A percentile compares a stretch with the other conserved stretches of the same genome.
phyloP scores from a whole-genome alignment of 805 yeast genomes.

The Candida railenensis region DNA sequence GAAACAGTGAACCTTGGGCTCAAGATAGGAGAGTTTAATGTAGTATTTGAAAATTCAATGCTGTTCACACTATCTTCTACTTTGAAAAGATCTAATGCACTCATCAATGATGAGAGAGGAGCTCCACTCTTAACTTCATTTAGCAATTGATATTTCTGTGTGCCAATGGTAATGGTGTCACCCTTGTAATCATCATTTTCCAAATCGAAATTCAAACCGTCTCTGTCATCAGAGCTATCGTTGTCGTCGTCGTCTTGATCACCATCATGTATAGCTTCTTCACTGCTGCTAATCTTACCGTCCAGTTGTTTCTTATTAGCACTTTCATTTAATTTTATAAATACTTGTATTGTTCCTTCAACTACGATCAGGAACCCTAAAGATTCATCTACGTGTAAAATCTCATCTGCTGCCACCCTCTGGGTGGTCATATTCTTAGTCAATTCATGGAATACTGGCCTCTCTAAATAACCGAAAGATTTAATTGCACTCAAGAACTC shows the following conservation, averaged over 20 bases:
- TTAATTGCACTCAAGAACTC: slow-evolving; percentile 89
- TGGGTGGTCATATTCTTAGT: slow-evolving; percentile 91
- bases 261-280: neutral
- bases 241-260: slow-evolving; percentile 6
- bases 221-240: slow-evolving; percentile 11
- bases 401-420: slow-evolving; percentile 73
- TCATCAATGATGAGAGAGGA: slow-evolving; percentile 79
- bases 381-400: slow-evolving; percentile 67
- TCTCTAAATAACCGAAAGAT: slow-evolving; percentile 89
- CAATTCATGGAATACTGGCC: slow-evolving; percentile 87
- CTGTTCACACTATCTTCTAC: slow-evolving; percentile 5
- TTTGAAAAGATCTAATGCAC: slow-evolving; percentile 71
- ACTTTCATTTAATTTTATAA: slow-evolving; percentile 46
- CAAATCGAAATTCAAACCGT: slow-evolving; percentile 7
- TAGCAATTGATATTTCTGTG: slow-evolving; percentile 65
- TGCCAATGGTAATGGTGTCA: slow-evolving; percentile 50
- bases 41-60: neutral
- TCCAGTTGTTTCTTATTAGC: slow-evolving; percentile 1
- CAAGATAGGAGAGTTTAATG: slow-evolving; percentile 1
- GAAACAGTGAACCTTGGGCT: slow-evolving; percentile 2
- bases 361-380: slow-evolving; percentile 90
- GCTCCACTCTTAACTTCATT: slow-evolving; percentile 81
- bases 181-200: slow-evolving; percentile 33
- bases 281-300: neutral
- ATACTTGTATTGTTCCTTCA: slow-evolving; percentile 85